Percentiles rank a stretch among this genome's conserved stretches.
Evolutionary conservation across 306 rosid genomes (phyloP).

Genomic region (Begonia fuchsioides): DNA sequence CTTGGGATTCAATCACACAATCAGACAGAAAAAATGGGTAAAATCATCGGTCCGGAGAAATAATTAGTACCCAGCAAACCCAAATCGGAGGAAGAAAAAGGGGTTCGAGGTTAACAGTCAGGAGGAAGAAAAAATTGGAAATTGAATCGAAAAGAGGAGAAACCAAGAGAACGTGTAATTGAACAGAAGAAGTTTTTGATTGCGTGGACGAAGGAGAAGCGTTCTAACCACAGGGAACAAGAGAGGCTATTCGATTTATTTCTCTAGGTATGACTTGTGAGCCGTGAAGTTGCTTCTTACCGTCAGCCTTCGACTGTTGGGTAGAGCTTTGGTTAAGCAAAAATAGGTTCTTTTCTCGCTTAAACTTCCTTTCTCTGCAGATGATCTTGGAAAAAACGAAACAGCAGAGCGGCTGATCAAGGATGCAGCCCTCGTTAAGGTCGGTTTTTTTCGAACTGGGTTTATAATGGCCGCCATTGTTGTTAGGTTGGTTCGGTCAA

Average conservation of each 20-base stretch:
- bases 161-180: not conserved
- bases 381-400: no score
- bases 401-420: no score
- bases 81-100: not conserved
- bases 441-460: no score
- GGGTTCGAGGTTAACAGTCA: not conserved
- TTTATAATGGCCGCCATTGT: no score
- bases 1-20: not conserved
- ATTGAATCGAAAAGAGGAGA: not conserved
- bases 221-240: not conserved
- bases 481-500: no score
- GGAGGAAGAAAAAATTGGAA: not conserved
- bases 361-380: no score
- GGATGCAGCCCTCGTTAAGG: no score
- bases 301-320: not conserved
- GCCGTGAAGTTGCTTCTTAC: not conserved
- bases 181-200: not conserved
- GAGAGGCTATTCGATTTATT: not conserved
- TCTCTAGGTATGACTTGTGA: not conserved
- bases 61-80: not conserved
- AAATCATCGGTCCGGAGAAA: not conserved
- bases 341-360: not conserved
- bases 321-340: not conserved
- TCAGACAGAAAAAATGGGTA: not conserved
- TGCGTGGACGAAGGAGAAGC: not conserved